These are phyloP conservation scores for Diaporthe nobilis DNA, from an alignment of 2,329 filamentous ascomycete genomes.

Conservation along the genomic window DNA sequence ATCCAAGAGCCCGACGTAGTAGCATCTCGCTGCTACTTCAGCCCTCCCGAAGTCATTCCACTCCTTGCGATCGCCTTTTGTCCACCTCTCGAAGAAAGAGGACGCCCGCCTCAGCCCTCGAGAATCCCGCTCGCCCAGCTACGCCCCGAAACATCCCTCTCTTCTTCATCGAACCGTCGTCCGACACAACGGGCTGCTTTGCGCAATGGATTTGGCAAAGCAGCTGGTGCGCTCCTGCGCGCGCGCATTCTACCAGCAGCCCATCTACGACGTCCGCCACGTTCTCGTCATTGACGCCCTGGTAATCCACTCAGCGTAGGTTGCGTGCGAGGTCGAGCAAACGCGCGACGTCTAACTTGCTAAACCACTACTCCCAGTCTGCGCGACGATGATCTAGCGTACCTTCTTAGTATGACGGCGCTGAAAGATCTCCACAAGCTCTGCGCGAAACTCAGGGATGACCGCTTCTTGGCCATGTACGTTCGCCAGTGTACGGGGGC, in stretches of 20 bases:
- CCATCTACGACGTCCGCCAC: constrained; percentile 80
- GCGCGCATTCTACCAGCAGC: constrained; percentile 74
- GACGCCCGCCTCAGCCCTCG: not conserved
- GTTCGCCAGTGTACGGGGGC: constrained; percentile 48
- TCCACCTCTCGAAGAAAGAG: not conserved
- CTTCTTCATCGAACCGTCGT: not conserved
- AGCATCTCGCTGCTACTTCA: constrained; percentile 38
- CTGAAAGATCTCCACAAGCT: constrained; percentile 90
- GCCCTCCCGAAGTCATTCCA: not conserved
- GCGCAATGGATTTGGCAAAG: constrained; percentile 69
- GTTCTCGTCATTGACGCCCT: constrained; percentile 89
- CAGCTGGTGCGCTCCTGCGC: constrained; percentile 88
- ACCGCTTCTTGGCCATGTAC: constrained; percentile 87
- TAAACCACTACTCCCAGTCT: constrained; percentile 78
- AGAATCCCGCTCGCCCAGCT: not conserved
- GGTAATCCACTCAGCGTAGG: constrained; percentile 84
- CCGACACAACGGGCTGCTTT: not conserved
- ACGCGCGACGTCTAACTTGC: constrained; percentile 82
- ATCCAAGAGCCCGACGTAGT: constrained; percentile 34
- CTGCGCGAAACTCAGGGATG: constrained; percentile 86
- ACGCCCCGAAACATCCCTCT: not conserved
- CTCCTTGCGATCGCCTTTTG: not conserved
- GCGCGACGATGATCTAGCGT: constrained; percentile 88
- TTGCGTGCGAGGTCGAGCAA: constrained; percentile 76
- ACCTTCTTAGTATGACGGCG: constrained; percentile 88